Conservation (phyloP, 1,284 basidiomycete species). For the Chalciporus sp. region DNA sequence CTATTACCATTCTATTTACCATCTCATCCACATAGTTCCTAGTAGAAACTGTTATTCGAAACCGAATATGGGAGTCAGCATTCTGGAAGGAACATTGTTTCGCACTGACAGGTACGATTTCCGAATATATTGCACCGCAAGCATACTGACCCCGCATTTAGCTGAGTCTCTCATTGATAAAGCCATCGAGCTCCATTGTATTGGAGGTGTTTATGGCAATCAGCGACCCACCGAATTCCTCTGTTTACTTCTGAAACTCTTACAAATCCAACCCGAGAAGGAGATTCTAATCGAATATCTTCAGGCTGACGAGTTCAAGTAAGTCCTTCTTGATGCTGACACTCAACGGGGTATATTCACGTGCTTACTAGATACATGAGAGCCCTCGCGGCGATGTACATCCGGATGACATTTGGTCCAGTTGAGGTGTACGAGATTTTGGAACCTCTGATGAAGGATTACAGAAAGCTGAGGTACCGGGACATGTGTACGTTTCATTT, state of each 20-base stretch:
- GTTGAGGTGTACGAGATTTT: conserved; percentile 91
- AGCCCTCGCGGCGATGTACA: conserved; percentile 91
- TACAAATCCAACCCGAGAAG: conserved; percentile 97
- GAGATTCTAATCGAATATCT: conserved; percentile 96
- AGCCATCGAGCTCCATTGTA: conserved; percentile 78
- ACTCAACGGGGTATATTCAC: conserved; percentile 2
- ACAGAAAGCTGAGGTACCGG: conserved; percentile 83
- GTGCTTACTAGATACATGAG: conserved; percentile 75
- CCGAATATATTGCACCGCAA: neutral
- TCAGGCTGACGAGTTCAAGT: conserved; percentile 97
- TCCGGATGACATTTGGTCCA: conserved; percentile 91
- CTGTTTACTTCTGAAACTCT: conserved; percentile 88
- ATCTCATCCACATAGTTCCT: conserved; percentile 68
- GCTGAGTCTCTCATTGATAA: conserved; percentile 94
- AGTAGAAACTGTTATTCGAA: conserved; percentile 95
- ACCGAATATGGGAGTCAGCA: conserved; percentile 92
- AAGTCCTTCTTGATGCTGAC: conserved; percentile 35
- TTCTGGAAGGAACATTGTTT: conserved; percentile 99
- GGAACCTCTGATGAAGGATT: conserved; percentile 94
- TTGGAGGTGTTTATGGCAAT: conserved; percentile 94
- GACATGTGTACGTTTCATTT: conserved; percentile 63
- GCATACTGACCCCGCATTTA: conserved; percentile 32
- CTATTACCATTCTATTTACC: conserved; percentile 1
- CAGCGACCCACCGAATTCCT: conserved; percentile 92
- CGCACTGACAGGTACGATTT: conserved; percentile 74